Base-by-base conservation (phyloP, 345 rosid genomes). In the Acer negundo region DNA sequence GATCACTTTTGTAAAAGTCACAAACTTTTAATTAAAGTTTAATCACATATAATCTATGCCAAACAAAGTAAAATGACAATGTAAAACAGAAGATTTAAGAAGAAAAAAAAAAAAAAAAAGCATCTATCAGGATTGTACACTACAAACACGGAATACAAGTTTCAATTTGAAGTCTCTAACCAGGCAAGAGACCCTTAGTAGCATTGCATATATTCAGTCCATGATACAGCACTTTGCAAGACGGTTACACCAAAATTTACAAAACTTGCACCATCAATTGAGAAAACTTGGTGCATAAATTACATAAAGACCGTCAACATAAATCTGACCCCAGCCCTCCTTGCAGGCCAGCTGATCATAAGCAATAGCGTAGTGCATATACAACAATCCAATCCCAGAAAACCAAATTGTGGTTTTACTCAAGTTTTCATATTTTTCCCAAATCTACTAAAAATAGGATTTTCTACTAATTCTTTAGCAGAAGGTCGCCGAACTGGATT, bases 401-500 rank as follows among this genome's bases (percentile, higher is more conserved):
- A 10, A 38, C 10, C 38, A 46, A n/a, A 4, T 7, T 7, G 51
- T 0, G 63, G 66, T 17, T 69, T 13, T 62, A 35, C 67, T 62
- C 17, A 62, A 47, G 74, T 75, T 79, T 75, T 87, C 59, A 55
- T 47, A 62, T 70, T 86, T 77, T 77, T 81, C 58, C 53, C 49
- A 72, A 85, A 62, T 85, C 82, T 86, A 77, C 84, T 84, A 56
- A 97, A 91, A 55, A 97, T 84, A 62, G 91, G 89, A 85, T 90
- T 94, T 67, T 89, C 88, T 31, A 89, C 59, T 51, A 94, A 19
- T 59, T 91, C 93, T 81, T 84, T 85, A 0, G 94, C 93, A 56
- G 92, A 88, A 75, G 97, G 97, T 38, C 97, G 90, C 28, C 86
- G 86, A 17, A 63, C 73, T 17, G 99, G 97, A 82, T 94, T 87